Conservation (phyloP, 495 filamentous ascomycete species). For the Xylaria nigripes region DNA sequence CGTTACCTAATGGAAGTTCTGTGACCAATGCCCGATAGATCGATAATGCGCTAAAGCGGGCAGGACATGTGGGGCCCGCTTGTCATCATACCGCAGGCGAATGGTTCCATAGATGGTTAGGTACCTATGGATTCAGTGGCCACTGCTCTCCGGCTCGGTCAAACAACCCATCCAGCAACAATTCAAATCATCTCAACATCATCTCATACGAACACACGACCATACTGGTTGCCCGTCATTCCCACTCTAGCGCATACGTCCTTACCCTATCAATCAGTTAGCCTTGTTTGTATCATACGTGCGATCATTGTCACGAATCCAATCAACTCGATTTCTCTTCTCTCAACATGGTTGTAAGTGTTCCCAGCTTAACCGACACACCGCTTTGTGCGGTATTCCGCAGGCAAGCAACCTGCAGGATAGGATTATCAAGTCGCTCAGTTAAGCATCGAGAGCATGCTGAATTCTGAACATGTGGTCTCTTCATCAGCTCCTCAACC, state of each 20-base stretch:
- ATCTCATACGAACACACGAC: background rate
- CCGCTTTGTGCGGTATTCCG: background rate
- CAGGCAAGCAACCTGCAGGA: background rate
- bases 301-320: background rate
- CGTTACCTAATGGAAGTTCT: background rate
- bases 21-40: slow-evolving; percentile 3
- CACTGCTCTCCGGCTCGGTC: background rate
- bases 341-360: slow-evolving; percentile 40
- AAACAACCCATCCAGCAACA: background rate
- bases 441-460: slow-evolving; percentile 7
- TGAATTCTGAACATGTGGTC: slow-evolving; percentile 12
- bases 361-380: slow-evolving; percentile 3
- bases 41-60: background rate
- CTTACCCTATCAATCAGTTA: background rate
- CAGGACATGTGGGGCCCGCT: background rate
- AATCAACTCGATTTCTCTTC: background rate
- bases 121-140: background rate
- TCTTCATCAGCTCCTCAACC: slow-evolving; percentile 47
- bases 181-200: background rate
- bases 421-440: slow-evolving; percentile 3
- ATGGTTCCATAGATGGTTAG: background rate
- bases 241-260: background rate
- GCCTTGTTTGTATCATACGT: background rate
- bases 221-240: background rate
- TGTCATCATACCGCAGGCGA: background rate